Percentiles rank a stretch among this genome's conserved stretches.
Evolutionary conservation across 2,329 filamentous ascomycete genomes (phyloP).

Genomic region (Cercospora beticola): DNA sequence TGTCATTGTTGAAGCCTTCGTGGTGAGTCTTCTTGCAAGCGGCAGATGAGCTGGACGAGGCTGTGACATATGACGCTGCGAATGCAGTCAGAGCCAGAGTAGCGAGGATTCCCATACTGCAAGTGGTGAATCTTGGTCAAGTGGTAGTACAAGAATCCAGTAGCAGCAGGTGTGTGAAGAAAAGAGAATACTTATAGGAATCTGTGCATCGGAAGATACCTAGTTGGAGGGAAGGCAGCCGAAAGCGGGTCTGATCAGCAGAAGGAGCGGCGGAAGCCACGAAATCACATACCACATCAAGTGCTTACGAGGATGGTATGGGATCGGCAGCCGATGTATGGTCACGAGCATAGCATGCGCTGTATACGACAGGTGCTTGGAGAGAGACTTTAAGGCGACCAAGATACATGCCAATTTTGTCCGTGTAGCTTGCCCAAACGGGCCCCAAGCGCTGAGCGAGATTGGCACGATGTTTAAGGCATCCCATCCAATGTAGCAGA

Average conservation of each 20-base stretch:
- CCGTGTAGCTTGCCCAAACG: not conserved
- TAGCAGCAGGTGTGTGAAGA: not conserved
- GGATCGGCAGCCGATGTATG: not conserved
- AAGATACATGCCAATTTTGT: not conserved
- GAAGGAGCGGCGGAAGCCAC: not conserved
- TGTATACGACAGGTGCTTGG: not conserved
- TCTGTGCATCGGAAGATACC: not conserved
- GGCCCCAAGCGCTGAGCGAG: not conserved
- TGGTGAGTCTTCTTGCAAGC: conserved; percentile 13
- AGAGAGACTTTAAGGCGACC: not conserved
- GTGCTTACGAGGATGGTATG: not conserved
- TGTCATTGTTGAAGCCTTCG: conserved; percentile 24
- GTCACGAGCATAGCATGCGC: not conserved
- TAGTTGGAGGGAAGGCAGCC: not conserved
- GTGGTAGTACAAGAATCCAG: not conserved
- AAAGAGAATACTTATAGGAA: not conserved
- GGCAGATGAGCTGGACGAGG: conserved; percentile 1
- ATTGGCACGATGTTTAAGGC: not conserved
- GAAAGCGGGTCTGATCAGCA: not conserved
- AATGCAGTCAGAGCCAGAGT: not conserved
- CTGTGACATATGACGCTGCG: conserved; percentile 4
- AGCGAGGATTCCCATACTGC: not conserved
- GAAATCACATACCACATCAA: not conserved
- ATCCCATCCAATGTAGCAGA: not conserved
- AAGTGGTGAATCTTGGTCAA: not conserved